Percentiles rank a stretch among this genome's conserved stretches.
Evolutionary conservation across 768 basidiomycete species (phyloP).

Genomic region (Lactifluus hygrophoroides): DNA sequence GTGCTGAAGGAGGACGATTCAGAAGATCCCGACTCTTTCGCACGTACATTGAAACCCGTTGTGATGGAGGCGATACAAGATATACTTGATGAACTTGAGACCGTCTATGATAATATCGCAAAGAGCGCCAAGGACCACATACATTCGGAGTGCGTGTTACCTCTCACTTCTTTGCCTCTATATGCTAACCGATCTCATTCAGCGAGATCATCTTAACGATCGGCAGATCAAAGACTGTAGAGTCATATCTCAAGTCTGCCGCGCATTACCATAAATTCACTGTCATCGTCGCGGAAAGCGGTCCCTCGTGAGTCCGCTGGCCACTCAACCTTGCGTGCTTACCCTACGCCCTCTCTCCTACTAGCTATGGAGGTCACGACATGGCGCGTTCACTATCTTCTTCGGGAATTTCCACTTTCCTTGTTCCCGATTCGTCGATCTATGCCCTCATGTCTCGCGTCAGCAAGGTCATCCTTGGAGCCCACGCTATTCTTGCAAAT

Average conservation of each 20-base stretch:
- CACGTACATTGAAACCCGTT: slow-evolving; percentile 76
- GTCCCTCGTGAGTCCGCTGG: slow-evolving; percentile 63
- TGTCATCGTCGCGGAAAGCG: slow-evolving; percentile 92
- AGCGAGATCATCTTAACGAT: slow-evolving; percentile 94
- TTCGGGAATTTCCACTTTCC: slow-evolving; percentile 85
- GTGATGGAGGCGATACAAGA: slow-evolving; percentile 97
- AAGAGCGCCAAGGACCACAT: slow-evolving; percentile 94
- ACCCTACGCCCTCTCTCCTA: not conserved
- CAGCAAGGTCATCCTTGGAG: slow-evolving; percentile 92
- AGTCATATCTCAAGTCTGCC: slow-evolving; percentile 86
- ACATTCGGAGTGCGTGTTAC: slow-evolving; percentile 80
- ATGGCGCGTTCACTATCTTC: slow-evolving; percentile 78
- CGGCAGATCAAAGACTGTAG: slow-evolving; percentile 91
- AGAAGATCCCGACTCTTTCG: slow-evolving; percentile 73
- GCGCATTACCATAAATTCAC: slow-evolving; percentile 88
- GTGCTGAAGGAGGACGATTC: slow-evolving; percentile 61
- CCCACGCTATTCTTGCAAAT: slow-evolving; percentile 93
- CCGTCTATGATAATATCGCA: slow-evolving; percentile 89
- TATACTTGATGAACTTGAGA: slow-evolving; percentile 91
- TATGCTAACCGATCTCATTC: not conserved
- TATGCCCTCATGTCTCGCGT: slow-evolving; percentile 95
- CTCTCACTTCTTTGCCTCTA: not conserved
- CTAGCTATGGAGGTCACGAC: slow-evolving; percentile 74
- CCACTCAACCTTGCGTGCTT: not conserved
- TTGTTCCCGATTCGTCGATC: slow-evolving; percentile 93